Evolutionary conservation across 768 basidiomycete genomes (phyloP).

Genomic region (Gymnopilus dilepis): DNA sequence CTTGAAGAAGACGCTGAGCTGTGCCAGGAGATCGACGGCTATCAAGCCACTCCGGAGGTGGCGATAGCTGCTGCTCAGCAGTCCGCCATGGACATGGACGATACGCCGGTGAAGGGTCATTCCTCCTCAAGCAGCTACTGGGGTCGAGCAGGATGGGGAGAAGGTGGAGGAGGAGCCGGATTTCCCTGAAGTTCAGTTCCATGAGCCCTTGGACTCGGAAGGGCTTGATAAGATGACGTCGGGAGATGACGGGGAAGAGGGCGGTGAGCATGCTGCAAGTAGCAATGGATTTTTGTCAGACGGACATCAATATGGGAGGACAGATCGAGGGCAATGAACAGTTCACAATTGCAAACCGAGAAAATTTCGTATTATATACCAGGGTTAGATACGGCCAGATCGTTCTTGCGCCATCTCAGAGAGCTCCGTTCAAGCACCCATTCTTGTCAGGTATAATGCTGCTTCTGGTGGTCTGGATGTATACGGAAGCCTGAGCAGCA

Average conservation of each 20-base stretch:
- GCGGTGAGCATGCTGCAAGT: slow-evolving; percentile 11
- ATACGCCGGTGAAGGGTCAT: slow-evolving; percentile 33
- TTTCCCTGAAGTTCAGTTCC: slow-evolving; percentile 86
- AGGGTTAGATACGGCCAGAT: too few species aligned
- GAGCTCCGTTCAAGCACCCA: too few species aligned
- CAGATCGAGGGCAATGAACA: too few species aligned
- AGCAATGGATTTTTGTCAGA: too few species aligned
- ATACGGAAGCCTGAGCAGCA: too few species aligned
- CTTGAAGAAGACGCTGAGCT: slow-evolving; percentile 95
- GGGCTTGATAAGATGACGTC: slow-evolving; percentile 93
- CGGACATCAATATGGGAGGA: too few species aligned
- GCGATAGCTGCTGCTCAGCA: slow-evolving; percentile 54
- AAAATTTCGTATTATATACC: too few species aligned
- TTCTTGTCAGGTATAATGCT: too few species aligned
- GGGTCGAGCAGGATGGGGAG: slow-evolving; percentile 40
- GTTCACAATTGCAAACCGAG: too few species aligned
- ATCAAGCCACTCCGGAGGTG: slow-evolving; percentile 67
- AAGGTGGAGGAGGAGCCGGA: slow-evolving; percentile 80
- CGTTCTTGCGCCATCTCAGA: too few species aligned
- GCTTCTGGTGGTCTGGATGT: too few species aligned
- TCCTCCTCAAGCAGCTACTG: slow-evolving; percentile 29
- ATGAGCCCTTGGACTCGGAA: slow-evolving; percentile 89
- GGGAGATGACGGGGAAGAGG: slow-evolving; percentile 40
- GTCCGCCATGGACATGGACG: slow-evolving; percentile 76
- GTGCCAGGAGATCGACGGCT: slow-evolving; percentile 84